Base-by-base conservation (phyloP, 164 flowering plant species). In the Nymphaea colorata region DNA sequence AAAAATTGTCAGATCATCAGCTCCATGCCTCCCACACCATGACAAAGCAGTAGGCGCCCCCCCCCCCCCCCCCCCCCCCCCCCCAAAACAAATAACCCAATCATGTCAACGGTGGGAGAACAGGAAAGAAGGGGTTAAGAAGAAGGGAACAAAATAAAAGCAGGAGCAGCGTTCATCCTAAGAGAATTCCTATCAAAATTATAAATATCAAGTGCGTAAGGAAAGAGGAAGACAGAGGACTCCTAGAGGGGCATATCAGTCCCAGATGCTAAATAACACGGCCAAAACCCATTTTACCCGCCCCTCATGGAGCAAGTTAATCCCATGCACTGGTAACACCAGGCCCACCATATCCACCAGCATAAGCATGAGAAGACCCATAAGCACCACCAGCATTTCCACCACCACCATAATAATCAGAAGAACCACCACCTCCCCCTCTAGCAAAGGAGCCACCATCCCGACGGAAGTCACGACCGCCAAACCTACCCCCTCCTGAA, bases 321-420 rank as follows among this genome's bases (percentile, higher is more conserved):
- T 87, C 91, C 91, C 91, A 87, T 0, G 91, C 89, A 69, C 87
- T 85, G 61, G 82, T 69, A 42, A 70, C 81, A 25, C 82, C 82
- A 7, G 81, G 67, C 12, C 79, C 75, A 25, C 36, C 36, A 68
- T 77, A 67, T 11, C 77, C 73, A 44, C 63, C 63, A 61, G 36
- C 63, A 25, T 25, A n/a, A 25, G 16, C 55, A 47, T 47, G 12
- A 2, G 55, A 47, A 47, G 63, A 61, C 2, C 63, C 66, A 67
- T 67, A 67, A 4, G 57, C 75, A 18, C 81, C 81, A 43, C 78
- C 76, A 45, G 73, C 77, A 7, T 79, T 76, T 12, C 74, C 81
- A 59, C 70, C 79, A 41, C 82, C 78, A 53, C 77, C 70, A 17
- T 70, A 36, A 61, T 80, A 82, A 62, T 82, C 74, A 65, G 79